phyloP scores from a whole-genome alignment of 164 flowering plant species.

The Stephania yunnanensis region DNA sequence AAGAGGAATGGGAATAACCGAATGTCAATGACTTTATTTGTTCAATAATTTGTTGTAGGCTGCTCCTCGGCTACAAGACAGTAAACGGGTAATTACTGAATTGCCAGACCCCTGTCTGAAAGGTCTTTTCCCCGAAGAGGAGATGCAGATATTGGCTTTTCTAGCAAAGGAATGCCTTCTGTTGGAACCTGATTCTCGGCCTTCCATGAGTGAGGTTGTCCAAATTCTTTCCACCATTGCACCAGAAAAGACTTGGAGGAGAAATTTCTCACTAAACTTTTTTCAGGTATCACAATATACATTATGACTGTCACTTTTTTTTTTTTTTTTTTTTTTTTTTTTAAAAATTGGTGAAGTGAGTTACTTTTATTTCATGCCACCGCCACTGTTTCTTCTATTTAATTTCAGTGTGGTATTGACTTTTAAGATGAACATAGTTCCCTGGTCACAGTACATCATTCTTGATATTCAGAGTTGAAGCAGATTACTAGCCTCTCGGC shows the following conservation, averaged over 20 bases:
- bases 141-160: slow-evolving; percentile 88
- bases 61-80: slow-evolving; percentile 61
- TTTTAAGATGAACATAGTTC: neutral
- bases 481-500: neutral
- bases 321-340: no score
- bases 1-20: neutral
- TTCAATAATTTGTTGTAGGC: slow-evolving; percentile 46
- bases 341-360: neutral
- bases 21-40: neutral
- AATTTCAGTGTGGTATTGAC: neutral
- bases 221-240: slow-evolving; percentile 85
- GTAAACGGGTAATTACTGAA: slow-evolving; percentile 58
- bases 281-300: slow-evolving; percentile 46
- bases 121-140: slow-evolving; percentile 72
- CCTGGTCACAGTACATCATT: neutral
- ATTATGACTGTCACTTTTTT: neutral
- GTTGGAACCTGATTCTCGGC: slow-evolving; percentile 86
- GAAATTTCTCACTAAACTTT: slow-evolving; percentile 37
- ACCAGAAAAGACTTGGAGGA: slow-evolving; percentile 54
- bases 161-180: slow-evolving; percentile 90
- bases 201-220: slow-evolving; percentile 91
- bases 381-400: neutral
- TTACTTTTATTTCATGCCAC: neutral
- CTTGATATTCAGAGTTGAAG: neutral
- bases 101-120: slow-evolving; percentile 74